Base-by-base conservation (phyloP, 768 basidiomycete species). In the Collybia sp. region DNA sequence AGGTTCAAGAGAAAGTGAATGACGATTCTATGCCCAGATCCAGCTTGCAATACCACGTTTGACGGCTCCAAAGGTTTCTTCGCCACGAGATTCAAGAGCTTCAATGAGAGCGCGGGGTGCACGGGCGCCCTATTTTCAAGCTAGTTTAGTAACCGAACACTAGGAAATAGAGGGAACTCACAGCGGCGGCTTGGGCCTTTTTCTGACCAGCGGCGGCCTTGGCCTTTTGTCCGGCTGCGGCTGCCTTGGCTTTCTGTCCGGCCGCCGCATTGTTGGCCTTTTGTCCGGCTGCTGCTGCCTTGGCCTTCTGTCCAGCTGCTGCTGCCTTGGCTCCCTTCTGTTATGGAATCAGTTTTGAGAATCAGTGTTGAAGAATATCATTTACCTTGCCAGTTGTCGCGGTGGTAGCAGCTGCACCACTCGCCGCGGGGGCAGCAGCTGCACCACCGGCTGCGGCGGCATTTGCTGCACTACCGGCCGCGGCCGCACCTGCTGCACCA, bases 31-130 rank as follows among this genome's bases (percentile, higher is more conserved):
- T 36, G 55, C 61, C 61, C 64, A 65, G 18, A 62, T 48, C 62
- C 65, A 68, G 49, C 53, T 51, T 15, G 53, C 40, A 31, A 58
- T 19, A 38, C 50, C 47, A 40, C 64, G 59, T 53, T 59, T 64
- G 48, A 51, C 54, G 18, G 56, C 44, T 25, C 53, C 48, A 34
- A 57, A 44, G 20, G 46, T 46, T 46, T 59, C 57, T 38, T 59
- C 60, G 17, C 57, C 57, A 30, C 62, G 58, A 33, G 52, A 53
- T 30, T 59, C 58, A n/a, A 63, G 33, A 11, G 56, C 58, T 25
- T 60, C 57, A 36, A 61, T 63, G 32, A 64, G 53, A 38, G 68
- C 66, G 17, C 71, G 66, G 15, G 69, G 64, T 32, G 69, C 62
- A 20, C 69, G 69, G 19, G 70, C 62, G n/a, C 70, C 71, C 70